Percentiles rank a stretch among this genome's conserved stretches.
Conservation (phyloP, 2,329 filamentous ascomycete genomes). For the Talaromyces sp. region DNA sequence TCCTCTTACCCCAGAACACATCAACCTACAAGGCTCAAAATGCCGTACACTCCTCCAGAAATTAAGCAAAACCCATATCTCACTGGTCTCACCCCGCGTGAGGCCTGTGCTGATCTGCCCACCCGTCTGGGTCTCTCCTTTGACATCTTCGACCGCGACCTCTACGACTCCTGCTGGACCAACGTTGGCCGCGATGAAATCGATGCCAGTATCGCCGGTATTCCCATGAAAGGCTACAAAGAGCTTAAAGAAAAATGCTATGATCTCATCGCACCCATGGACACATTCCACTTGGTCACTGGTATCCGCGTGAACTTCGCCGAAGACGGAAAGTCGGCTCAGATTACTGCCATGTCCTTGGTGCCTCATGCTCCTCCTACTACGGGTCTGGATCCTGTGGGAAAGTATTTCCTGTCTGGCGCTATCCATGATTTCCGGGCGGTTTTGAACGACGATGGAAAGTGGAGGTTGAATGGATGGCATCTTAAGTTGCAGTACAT, state of each 20-base stretch:
- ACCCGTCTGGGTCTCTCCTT: neutral
- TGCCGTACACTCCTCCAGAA: neutral
- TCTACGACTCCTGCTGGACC: neutral
- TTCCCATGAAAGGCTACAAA: neutral
- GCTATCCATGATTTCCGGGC: neutral
- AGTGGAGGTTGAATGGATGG: neutral
- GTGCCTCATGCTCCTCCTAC: neutral
- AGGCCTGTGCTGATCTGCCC: neutral
- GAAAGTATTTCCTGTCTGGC: neutral
- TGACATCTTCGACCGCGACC: neutral
- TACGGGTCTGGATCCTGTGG: neutral
- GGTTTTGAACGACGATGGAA: neutral
- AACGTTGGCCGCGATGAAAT: neutral
- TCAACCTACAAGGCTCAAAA: neutral
- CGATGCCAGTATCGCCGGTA: neutral
- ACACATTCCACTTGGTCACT: neutral
- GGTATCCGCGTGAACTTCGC: neutral
- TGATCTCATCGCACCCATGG: neutral
- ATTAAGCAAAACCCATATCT: neutral
- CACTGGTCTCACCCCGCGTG: neutral
- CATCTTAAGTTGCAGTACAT: neutral
- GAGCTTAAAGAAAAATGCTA: neutral
- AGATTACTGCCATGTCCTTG: neutral
- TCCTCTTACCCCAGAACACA: neutral
- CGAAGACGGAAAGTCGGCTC: neutral